phyloP scores from a whole-genome alignment of 1,139 yeast genomes.

The Sugiyamaella xylanicola region DNA sequence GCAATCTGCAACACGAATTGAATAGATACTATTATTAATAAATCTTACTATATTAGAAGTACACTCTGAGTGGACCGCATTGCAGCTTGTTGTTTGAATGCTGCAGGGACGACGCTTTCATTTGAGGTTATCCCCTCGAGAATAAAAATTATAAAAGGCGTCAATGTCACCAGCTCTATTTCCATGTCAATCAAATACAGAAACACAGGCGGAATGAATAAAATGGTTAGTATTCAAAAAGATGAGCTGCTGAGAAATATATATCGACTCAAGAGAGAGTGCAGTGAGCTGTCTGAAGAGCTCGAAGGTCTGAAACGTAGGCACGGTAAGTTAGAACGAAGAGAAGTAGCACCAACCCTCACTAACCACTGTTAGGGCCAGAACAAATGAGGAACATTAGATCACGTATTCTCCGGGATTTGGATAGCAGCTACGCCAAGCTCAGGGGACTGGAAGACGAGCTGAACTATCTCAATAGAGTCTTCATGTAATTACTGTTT shows the following conservation, averaged over 20 bases:
- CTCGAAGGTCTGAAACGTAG: slow-evolving; percentile 8
- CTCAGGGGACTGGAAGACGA: slow-evolving; percentile 1
- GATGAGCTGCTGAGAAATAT: slow-evolving; percentile 1
- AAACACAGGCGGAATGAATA: background rate
- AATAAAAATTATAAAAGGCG: background rate
- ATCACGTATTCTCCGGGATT: slow-evolving; percentile 4
- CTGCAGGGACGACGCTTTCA: too few relatives aligned
- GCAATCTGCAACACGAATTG: background rate
- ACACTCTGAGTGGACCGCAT: too few relatives aligned
- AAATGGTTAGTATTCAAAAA: background rate
- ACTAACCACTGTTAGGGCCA: slow-evolving; percentile 4
- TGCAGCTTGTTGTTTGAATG: too few relatives aligned
- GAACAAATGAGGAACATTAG: slow-evolving; percentile 1
- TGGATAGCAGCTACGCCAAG: background rate
- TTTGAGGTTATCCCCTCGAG: background rate
- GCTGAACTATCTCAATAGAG: background rate
- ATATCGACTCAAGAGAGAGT: background rate
- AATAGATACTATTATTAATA: background rate
- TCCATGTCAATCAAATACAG: background rate
- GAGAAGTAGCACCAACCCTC: too few relatives aligned
- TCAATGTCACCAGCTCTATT: background rate
- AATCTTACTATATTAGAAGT: too few relatives aligned
- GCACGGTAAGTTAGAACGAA: slow-evolving; percentile 12
- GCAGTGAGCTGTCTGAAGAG: slow-evolving; percentile 6
- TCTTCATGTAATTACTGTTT: background rate